Evolutionary conservation across 345 rosid species (phyloP).

Genomic region (Boechera divaricarpa): DNA sequence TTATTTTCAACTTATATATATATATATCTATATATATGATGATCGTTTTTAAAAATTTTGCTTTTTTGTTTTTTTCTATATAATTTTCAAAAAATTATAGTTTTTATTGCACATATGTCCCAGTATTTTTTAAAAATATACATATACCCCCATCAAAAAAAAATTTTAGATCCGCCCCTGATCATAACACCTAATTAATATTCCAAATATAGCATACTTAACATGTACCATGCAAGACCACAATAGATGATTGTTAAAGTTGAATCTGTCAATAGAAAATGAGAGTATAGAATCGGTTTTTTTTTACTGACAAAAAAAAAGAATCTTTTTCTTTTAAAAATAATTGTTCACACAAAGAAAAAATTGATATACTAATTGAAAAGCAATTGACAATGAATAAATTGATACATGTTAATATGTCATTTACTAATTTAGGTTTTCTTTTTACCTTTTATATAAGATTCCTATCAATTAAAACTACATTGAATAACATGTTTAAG

Average conservation of each 20-base stretch:
- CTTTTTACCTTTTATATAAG: neutral
- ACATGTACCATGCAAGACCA: neutral
- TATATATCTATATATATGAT: neutral
- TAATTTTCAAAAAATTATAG: too few species aligned
- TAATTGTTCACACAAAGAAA: neutral
- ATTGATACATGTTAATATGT: neutral
- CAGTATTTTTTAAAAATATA: too few species aligned
- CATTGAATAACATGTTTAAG: neutral
- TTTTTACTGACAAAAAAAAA: neutral
- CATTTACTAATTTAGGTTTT: neutral
- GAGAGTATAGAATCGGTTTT: neutral
- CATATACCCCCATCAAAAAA: too few species aligned
- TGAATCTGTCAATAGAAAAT: neutral
- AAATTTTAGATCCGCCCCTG: too few species aligned
- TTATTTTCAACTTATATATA: neutral
- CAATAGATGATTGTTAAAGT: neutral
- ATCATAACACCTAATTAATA: neutral
- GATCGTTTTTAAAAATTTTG: neutral
- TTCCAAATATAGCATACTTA: neutral
- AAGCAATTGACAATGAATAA: neutral
- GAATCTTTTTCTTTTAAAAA: neutral
- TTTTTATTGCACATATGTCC: too few species aligned
- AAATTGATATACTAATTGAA: neutral
- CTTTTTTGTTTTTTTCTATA: too few species aligned
- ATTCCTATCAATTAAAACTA: neutral